A percentile compares a stretch with the other conserved stretches of the same genome.
Evolutionary conservation across 2,329 filamentous ascomycete species (phyloP).

Genomic region (Ophiostoma ulmi): DNA sequence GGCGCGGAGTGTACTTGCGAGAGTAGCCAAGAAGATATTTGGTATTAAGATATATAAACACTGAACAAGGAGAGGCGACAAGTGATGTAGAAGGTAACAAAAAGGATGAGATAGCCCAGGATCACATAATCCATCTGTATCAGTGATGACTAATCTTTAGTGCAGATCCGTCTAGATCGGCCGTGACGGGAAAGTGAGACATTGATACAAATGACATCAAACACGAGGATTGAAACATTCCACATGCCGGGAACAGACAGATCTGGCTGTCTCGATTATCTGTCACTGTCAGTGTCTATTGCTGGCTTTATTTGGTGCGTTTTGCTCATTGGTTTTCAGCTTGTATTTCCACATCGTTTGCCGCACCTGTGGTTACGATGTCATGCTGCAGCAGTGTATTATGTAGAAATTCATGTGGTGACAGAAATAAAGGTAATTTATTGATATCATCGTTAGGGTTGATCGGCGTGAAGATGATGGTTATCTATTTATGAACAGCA

Average conservation of each 20-base stretch:
- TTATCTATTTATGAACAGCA: background rate
- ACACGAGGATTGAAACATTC: background rate
- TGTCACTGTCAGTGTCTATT: background rate
- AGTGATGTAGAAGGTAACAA: background rate
- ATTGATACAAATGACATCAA: background rate
- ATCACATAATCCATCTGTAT: background rate
- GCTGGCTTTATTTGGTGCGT: background rate
- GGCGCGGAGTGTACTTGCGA: background rate
- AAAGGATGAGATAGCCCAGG: background rate
- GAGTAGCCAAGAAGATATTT: background rate
- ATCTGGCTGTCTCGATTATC: background rate
- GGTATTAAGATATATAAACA: background rate
- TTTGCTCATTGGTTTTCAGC: background rate
- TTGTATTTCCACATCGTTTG: background rate
- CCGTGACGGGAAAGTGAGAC: background rate
- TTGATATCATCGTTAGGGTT: background rate
- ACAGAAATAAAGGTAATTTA: background rate
- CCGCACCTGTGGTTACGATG: background rate
- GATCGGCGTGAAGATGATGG: background rate
- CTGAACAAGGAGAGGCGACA: background rate
- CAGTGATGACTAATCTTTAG: background rate
- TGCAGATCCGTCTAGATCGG: background rate
- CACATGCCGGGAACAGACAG: background rate
- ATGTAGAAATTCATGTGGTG: background rate
- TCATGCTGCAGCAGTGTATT: background rate